A percentile compares a stretch with the other conserved stretches of the same genome.
Evolutionary conservation across 2,329 filamentous ascomycete species (phyloP).

Genomic region (Reticulascus tulasneorum): DNA sequence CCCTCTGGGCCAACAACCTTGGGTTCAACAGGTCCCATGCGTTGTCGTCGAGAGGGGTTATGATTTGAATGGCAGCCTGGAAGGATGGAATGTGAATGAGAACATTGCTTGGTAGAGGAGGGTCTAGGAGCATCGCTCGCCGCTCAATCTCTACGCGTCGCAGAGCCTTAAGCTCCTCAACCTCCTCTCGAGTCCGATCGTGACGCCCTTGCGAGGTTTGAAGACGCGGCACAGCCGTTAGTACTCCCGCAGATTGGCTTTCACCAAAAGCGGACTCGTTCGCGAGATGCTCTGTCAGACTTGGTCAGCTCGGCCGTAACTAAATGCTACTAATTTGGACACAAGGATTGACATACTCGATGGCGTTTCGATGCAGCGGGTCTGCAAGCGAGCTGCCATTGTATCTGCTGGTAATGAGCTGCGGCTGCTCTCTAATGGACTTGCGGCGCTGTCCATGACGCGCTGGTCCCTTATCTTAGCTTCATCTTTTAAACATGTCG

Average conservation of each 20-base stretch:
- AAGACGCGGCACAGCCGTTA: too few relatives aligned
- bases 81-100: conserved; percentile 70
- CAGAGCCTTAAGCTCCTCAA: conserved; percentile 58
- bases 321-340: too few relatives aligned
- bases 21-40: conserved; percentile 68
- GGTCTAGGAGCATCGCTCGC: conserved; percentile 61
- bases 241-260: neutral
- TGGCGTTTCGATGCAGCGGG: too few relatives aligned
- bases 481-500: too few relatives aligned
- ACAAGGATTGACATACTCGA: too few relatives aligned
- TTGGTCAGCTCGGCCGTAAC: too few relatives aligned
- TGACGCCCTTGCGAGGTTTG: neutral
- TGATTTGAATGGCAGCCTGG: conserved; percentile 67
- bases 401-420: too few relatives aligned
- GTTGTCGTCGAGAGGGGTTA: conserved; percentile 61
- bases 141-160: conserved; percentile 69
- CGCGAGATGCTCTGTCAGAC: conserved; percentile 30
- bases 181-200: conserved; percentile 41
- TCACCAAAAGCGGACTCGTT: conserved; percentile 33
- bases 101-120: conserved; percentile 59
- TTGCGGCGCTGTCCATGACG: too few relatives aligned
- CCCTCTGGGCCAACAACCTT: conserved; percentile 61
- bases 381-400: too few relatives aligned
- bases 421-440: too few relatives aligned
- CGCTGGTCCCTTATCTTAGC: too few relatives aligned